Percentiles rank a stretch among this genome's conserved stretches.
Evolutionary conservation across 1,284 basidiomycete genomes (phyloP).

Genomic region (Trichosporon sp.): DNA sequence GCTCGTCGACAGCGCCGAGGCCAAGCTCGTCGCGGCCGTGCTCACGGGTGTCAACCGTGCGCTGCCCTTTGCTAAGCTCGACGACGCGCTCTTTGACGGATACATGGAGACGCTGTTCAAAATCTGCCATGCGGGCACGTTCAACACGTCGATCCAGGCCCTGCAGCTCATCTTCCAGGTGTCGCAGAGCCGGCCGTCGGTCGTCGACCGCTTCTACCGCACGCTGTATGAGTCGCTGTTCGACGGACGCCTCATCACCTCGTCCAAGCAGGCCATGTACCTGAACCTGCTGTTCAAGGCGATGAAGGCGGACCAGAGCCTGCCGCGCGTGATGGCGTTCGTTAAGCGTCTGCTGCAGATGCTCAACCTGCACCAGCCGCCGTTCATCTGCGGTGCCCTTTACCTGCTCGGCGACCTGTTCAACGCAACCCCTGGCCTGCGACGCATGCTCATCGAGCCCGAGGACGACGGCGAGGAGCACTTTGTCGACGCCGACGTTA

Average conservation of each 20-base stretch:
- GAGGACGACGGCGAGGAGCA: constrained; percentile 53
- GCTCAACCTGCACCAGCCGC: constrained; percentile 66
- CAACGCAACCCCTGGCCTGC: constrained; percentile 63
- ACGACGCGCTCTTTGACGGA: constrained; percentile 64
- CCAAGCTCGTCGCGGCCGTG: constrained; percentile 82
- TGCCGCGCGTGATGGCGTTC: constrained; percentile 66
- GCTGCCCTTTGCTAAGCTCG: constrained; percentile 77
- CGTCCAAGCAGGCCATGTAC: constrained; percentile 96
- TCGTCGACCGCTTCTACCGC: constrained; percentile 82
- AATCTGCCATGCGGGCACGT: constrained; percentile 82
- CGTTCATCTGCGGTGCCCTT: constrained; percentile 86
- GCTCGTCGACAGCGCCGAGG: constrained; percentile 72
- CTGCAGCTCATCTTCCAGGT: constrained; percentile 89
- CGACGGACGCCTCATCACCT: constrained; percentile 71
- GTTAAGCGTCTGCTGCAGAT: constrained; percentile 83
- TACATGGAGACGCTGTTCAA: constrained; percentile 93
- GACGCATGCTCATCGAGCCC: constrained; percentile 58
- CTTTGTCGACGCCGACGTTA: constrained; percentile 49
- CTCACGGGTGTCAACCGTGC: constrained; percentile 94
- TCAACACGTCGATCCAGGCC: constrained; percentile 94
- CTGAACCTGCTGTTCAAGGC: constrained; percentile 92
- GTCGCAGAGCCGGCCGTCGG: constrained; percentile 50
- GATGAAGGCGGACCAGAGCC: constrained; percentile 69
- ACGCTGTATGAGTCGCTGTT: constrained; percentile 83
- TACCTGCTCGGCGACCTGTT: constrained; percentile 65